A percentile compares a stretch with the other conserved stretches of the same genome.
Conservation (phyloP, 2,329 filamentous ascomycete genomes). For the Fusarium gaditjirri region DNA sequence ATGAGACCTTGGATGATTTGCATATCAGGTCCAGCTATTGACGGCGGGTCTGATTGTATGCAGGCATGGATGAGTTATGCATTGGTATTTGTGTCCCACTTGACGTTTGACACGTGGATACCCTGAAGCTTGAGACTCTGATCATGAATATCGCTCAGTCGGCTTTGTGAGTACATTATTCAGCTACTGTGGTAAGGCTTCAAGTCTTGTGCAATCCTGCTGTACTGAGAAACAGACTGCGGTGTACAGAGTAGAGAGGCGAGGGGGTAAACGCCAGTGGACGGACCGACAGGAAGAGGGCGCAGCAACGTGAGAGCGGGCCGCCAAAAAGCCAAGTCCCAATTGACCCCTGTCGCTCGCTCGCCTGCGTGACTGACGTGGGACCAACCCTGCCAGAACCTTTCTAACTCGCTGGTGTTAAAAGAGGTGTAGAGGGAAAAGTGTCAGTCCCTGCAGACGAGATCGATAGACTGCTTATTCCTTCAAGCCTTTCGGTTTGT, state of each 20-base stretch:
- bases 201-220: not conserved
- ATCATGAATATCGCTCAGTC: not conserved
- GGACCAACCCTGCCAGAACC: constrained; percentile 2
- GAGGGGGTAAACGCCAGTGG: not conserved
- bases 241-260: not conserved
- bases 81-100: constrained; percentile 23
- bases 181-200: not conserved
- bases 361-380: constrained; percentile 20
- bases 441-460: constrained; percentile 11
- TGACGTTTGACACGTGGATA: constrained; percentile 36
- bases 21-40: constrained; percentile 19
- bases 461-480: constrained; percentile 31
- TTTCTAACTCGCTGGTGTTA: not conserved
- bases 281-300: constrained; percentile 5
- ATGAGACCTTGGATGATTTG: constrained; percentile 23
- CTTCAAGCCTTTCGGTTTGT: not conserved
- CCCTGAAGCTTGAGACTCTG: not conserved
- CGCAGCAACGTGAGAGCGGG: constrained; percentile 17
- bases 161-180: not conserved
- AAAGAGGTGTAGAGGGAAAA: not conserved
- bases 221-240: not conserved
- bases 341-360: constrained; percentile 7
- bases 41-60: constrained; percentile 8
- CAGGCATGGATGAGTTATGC: constrained; percentile 22
- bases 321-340: constrained; percentile 24